These are phyloP conservation scores for Barnettozyma sucrosica DNA, from an alignment of 805 yeast genomes.

Conservation along the genomic window DNA sequence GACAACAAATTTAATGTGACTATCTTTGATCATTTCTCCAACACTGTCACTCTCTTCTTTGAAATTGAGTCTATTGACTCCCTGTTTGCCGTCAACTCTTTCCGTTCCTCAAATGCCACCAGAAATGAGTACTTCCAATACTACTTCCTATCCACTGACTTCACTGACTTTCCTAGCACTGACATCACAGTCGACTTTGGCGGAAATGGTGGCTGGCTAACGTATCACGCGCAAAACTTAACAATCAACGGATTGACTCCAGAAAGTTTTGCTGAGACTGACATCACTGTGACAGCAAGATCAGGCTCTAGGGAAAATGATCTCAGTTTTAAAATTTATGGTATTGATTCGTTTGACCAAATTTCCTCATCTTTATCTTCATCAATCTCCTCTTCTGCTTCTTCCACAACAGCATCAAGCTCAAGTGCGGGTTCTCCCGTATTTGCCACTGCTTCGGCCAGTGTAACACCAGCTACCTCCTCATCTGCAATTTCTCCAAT, in stretches of 20 bases:
- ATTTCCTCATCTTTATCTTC: slow-evolving; percentile 7
- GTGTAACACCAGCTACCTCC: slow-evolving; percentile 5
- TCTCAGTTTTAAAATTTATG: slow-evolving; percentile 46
- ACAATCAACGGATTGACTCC: slow-evolving; percentile 71
- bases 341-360: slow-evolving; percentile 33
- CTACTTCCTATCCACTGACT: slow-evolving; percentile 46
- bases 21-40: slow-evolving; percentile 53
- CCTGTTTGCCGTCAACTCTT: slow-evolving; percentile 47
- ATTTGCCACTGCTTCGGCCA: slow-evolving; percentile 20
- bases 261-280: slow-evolving; percentile 34
- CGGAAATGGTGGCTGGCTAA: slow-evolving; percentile 54
- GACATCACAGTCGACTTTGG: slow-evolving; percentile 40
- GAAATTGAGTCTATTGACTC: slow-evolving; percentile 46
- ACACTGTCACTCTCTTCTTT: slow-evolving; percentile 53
- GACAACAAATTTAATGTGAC: slow-evolving; percentile 43
- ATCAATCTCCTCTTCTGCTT: slow-evolving; percentile 27
- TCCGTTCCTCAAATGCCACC: slow-evolving; percentile 64
- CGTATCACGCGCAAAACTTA: slow-evolving; percentile 50
- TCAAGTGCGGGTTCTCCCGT: slow-evolving; percentile 24
- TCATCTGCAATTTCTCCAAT: slow-evolving; percentile 15
- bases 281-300: slow-evolving; percentile 37
- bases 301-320: slow-evolving; percentile 32
- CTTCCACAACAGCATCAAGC: slow-evolving; percentile 18
- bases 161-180: slow-evolving; percentile 49
- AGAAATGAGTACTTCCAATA: slow-evolving; percentile 55